Percentiles rank a stretch among this genome's conserved stretches.
Conservation (phyloP, 345 rosid species). For the Corchorus olitorius region DNA sequence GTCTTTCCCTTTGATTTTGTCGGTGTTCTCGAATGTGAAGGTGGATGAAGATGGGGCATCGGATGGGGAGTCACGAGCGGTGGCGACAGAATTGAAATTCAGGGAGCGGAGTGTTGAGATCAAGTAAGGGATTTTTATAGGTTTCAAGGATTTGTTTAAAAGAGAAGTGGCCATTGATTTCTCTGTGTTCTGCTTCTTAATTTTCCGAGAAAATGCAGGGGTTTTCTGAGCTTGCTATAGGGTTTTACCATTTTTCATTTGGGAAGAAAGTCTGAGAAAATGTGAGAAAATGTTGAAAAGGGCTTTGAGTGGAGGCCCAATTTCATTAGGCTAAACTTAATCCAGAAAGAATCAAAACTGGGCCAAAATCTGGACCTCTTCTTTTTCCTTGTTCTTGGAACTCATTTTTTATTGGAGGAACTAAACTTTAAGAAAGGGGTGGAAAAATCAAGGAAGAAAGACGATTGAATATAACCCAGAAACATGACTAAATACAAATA, state of each 20-base stretch:
- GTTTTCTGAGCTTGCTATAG: not conserved
- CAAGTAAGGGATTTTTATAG: conserved; percentile 30
- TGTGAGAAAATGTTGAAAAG: not conserved
- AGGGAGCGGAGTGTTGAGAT: conserved; percentile 29
- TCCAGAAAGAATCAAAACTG: not conserved
- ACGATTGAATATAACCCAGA: not conserved
- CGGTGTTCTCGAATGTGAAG: conserved; percentile 43
- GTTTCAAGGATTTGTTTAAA: conserved; percentile 43
- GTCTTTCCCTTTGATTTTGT: conserved; percentile 25
- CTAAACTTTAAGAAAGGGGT: not conserved
- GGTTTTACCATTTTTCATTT: not conserved
- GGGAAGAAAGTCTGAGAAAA: not conserved
- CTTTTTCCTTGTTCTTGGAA: too few species aligned
- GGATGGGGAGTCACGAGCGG: conserved; percentile 38
- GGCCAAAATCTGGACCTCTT: not conserved
- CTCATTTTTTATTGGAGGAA: not conserved
- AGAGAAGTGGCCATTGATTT: conserved; percentile 46
- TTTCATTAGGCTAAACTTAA: not conserved
- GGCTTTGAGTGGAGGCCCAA: not conserved
- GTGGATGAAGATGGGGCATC: conserved; percentile 52
- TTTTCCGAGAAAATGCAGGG: not conserved
- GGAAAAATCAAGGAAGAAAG: not conserved
- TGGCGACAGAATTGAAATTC: conserved; percentile 42
- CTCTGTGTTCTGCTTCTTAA: not conserved
- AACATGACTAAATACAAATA: not conserved